Conservation (phyloP, 1,284 basidiomycete species). For the Earliella scabrosa region DNA sequence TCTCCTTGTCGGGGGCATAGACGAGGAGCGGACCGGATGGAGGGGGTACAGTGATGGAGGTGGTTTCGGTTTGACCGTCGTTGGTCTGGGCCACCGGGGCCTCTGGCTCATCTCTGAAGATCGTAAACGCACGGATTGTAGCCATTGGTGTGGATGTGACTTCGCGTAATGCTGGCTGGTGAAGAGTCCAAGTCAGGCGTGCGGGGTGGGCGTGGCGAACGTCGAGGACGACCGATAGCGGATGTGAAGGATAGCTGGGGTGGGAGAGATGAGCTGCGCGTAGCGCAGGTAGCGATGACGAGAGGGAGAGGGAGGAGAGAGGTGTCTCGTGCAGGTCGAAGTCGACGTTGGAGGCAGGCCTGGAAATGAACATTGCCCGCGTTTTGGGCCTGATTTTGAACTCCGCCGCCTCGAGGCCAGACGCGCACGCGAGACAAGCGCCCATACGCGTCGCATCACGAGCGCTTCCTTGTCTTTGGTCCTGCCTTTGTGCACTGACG, state of each 20-base stretch:
- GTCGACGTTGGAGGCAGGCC: slow-evolving; percentile 19
- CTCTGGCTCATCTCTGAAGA: slow-evolving; percentile 59
- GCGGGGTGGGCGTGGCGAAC: slow-evolving; percentile 1
- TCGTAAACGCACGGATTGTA: slow-evolving; percentile 62
- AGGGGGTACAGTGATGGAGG: slow-evolving; percentile 15
- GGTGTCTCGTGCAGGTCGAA: slow-evolving; percentile 16
- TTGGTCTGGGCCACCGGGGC: slow-evolving; percentile 14
- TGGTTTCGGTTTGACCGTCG: slow-evolving; percentile 12
- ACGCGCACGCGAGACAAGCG: neutral
- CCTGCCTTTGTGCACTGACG: neutral
- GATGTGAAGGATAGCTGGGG: neutral
- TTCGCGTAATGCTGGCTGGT: slow-evolving; percentile 1
- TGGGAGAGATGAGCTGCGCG: slow-evolving; percentile 6
- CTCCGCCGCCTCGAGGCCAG: slow-evolving; percentile 22
- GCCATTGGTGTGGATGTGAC: slow-evolving; percentile 34
- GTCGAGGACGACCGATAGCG: slow-evolving; percentile 6
- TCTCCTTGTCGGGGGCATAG: slow-evolving; percentile 69
- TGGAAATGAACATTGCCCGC: slow-evolving; percentile 18
- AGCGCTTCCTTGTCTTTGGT: neutral
- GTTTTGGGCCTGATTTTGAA: slow-evolving; percentile 16
- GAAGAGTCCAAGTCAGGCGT: slow-evolving; percentile 1
- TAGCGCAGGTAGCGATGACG: neutral
- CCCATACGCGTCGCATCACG: neutral
- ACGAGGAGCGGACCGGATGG: slow-evolving; percentile 38
- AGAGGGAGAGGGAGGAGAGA: neutral